Evolutionary conservation across 441 rosid species (phyloP).

Genomic region (Populus hybrid): DNA sequence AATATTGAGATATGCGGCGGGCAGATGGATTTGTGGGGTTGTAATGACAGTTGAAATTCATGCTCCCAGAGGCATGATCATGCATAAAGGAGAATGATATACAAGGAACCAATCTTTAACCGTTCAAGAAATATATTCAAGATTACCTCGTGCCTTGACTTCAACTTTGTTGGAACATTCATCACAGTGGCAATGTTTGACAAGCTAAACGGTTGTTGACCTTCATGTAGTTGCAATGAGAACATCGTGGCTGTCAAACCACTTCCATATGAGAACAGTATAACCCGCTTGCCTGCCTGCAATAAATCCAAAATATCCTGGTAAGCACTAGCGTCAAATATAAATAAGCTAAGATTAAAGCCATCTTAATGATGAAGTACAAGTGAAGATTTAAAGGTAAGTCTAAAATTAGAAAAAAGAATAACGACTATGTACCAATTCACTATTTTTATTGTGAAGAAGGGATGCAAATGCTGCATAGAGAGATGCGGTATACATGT

Average conservation of each 20-base stretch:
- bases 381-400: background rate
- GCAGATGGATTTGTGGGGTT: background rate
- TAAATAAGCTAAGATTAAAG: background rate
- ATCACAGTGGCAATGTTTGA: constrained; percentile 71
- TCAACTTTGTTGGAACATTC: constrained; percentile 70
- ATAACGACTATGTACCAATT: constrained; percentile 54
- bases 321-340: constrained; percentile 7
- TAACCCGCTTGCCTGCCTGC: constrained; percentile 75
- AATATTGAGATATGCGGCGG: background rate
- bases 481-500: constrained; percentile 97
- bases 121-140: background rate
- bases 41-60: background rate
- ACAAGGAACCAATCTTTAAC: too few relatives aligned
- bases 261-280: constrained; percentile 95
- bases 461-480: constrained; percentile 96
- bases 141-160: constrained; percentile 87
- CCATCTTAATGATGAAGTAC: background rate
- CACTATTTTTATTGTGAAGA: constrained; percentile 64
- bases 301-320: constrained; percentile 13
- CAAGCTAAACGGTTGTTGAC: constrained; percentile 66
- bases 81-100: background rate
- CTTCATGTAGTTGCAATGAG: constrained; percentile 62
- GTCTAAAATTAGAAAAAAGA: background rate
- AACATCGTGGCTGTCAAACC: constrained; percentile 91
- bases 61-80: background rate